Conservation (phyloP, 2,329 filamentous ascomycete species). For the Iodosphaeria phyllophila region DNA sequence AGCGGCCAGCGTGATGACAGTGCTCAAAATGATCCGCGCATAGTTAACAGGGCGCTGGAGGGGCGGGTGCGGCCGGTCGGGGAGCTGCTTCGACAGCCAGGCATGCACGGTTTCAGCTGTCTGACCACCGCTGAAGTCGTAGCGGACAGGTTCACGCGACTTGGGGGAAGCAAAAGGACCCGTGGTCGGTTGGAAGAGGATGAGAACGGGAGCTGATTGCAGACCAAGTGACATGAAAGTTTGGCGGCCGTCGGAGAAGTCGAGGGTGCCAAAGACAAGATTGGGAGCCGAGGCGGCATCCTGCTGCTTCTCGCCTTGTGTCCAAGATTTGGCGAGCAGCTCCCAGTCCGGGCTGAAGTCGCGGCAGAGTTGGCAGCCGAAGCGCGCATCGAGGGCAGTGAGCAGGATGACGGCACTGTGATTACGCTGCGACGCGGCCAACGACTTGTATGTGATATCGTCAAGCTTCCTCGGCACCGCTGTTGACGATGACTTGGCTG, state of each 20-base stretch:
- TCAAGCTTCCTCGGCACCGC: slow-evolving; percentile 68
- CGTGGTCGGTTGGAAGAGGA: slow-evolving; percentile 70
- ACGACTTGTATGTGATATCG: slow-evolving; percentile 54
- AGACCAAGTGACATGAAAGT: slow-evolving; percentile 80
- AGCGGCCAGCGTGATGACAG: slow-evolving; percentile 49
- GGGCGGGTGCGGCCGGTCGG: slow-evolving; percentile 59
- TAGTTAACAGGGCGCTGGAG: slow-evolving; percentile 79
- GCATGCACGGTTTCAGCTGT: slow-evolving; percentile 59
- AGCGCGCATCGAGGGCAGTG: slow-evolving; percentile 69
- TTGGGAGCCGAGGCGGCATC: too few species aligned
- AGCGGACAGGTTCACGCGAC: slow-evolving; percentile 52
- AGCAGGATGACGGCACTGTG: slow-evolving; percentile 69
- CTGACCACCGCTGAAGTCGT: slow-evolving; percentile 61
- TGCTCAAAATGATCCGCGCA: slow-evolving; percentile 47
- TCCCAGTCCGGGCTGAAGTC: slow-evolving; percentile 95
- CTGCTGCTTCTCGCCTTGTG: slow-evolving; percentile 59
- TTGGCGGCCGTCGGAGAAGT: slow-evolving; percentile 69
- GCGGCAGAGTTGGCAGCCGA: slow-evolving; percentile 68
- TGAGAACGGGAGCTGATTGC: slow-evolving; percentile 80
- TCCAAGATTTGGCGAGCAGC: slow-evolving; percentile 70
- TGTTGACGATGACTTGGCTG: too few species aligned
- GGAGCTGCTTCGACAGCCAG: slow-evolving; percentile 65
- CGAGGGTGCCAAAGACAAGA: slow-evolving; percentile 68
- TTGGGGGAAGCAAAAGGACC: slow-evolving; percentile 61
- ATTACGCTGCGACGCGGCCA: slow-evolving; percentile 64